Base-by-base conservation (phyloP, 176 grass and related monocot species). In the Ananas comosus region DNA sequence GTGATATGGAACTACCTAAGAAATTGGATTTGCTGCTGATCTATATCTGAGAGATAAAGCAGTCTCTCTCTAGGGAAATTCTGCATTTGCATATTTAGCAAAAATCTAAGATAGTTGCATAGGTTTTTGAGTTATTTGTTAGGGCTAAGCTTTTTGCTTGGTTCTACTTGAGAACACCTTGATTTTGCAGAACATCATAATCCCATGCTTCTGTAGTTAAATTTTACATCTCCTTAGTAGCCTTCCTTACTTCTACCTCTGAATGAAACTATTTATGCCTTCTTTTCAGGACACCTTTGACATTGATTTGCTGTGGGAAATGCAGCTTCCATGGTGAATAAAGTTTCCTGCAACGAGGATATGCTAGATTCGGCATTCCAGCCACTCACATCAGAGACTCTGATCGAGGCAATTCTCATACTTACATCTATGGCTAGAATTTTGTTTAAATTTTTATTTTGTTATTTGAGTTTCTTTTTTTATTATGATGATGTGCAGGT, bases 261-360 rank as follows among this genome's bases (percentile, higher is more conserved):
- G 78, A 85, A 65, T 76, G 75, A 67, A 80, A 80, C 28, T 77
- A 84, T 77, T 75, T 50, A 88, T 87, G 64, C 64, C 22, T 57
- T 80, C 88, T 78, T 90, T 78, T 83, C 87, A 90, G 89, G 75
- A 99, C 65, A 88, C 72, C 79, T 87, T 97, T 97, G 86, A 97
- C 78, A 80, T 81, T 92, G 72, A 83, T 97, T 97, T 97, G 63
- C 49, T 90, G 56, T 97, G 84, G 86, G 86, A 85, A 61, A 88
- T 97, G 93, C 89, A 97, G 94, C 94, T 97, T 90, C 89, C 67
- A 97, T 97, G 94, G 94, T 80, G 82, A 93, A 99, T 86, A 88
- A 63, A 71, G 76, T 99, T 70, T 99, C 86, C 77, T 99, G 87
- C 89, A 83, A 64, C 24, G 75, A 22, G 63, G 80, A 14, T 70